Base-by-base conservation (phyloP, 1,284 basidiomycete species). In the Abortiporus biennis region DNA sequence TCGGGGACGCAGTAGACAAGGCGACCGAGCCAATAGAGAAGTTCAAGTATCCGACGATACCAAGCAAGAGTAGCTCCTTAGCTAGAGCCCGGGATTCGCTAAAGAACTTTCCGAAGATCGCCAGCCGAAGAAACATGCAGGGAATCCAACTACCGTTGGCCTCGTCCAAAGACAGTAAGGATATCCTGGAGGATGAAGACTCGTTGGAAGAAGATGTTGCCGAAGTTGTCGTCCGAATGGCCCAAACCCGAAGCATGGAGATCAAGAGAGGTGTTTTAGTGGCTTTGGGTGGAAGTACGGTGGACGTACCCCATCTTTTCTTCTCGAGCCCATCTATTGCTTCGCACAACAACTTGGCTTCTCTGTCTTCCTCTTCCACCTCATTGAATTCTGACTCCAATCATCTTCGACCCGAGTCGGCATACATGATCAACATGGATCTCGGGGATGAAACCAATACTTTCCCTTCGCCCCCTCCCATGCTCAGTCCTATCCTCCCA, bases 251-350 rank as follows among this genome's bases (percentile, higher is more conserved):
- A 11, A 51, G 49, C 38, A 42, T 51, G 36, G 49, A 51, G 36
- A 46, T 51, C 47, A 47, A 50, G 27, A 39, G 38, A 17, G 47
- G 47, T 22, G 38, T 46, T 9, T 36, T 51, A 6, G 46, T 51
- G 1, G 42, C 49, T n/a, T 27, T 51, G 25, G n/a, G 40, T 15
- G 36, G 38, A 6, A 40, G 23, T 36, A 36, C 23, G 5, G 24
- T 25, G 11, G 31, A 34, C n/a, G 33, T 42, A 4, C 35, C 41
- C 19, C 34, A 43, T 13, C 29, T 43, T 25, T 15, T 36, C 9
- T 16, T 48, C 39, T 38, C 23, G 12, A 36, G 17, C 30, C 29
- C 40, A 15, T 41, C 41, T 20, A n/a, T n/a, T n/a, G n/a, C n/a
- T n/a, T 27, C 40, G 8, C 2, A 17, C 11, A 32, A 30, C 5